A percentile compares a stretch with the other conserved stretches of the same genome.
Conservation (phyloP, 1,139 yeast genomes). For the Kodamaea sp. region DNA sequence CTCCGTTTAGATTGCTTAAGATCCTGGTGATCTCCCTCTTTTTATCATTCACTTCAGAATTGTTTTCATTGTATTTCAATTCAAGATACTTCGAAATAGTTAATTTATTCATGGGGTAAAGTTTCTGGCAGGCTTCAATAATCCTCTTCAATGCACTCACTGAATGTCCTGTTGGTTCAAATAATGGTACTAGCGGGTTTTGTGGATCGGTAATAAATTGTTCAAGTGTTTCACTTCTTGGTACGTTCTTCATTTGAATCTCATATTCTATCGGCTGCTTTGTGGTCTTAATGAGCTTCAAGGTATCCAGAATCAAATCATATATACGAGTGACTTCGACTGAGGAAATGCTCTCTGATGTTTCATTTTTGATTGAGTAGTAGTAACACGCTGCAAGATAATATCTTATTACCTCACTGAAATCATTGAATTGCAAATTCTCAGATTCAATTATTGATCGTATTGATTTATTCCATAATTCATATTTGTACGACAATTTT, state of each 20-base stretch:
- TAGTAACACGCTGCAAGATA: constrained; percentile 31
- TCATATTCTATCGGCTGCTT: constrained; percentile 2
- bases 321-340: constrained; percentile 33
- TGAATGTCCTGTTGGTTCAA: constrained; percentile 24
- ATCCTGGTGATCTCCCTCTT: constrained; percentile 30
- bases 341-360: constrained; percentile 19
- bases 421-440: constrained; percentile 14
- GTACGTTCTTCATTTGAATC: not conserved
- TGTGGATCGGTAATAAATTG: constrained; percentile 4
- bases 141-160: constrained; percentile 22
- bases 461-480: constrained; percentile 28
- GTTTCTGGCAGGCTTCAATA: constrained; percentile 40
- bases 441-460: constrained; percentile 17
- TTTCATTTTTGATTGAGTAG: constrained; percentile 10
- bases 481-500: constrained; percentile 17
- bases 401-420: constrained; percentile 17
- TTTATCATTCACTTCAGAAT: constrained; percentile 13
- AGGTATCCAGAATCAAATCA: constrained; percentile 30
- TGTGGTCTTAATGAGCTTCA: constrained; percentile 10
- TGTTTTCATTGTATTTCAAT: constrained; percentile 23
- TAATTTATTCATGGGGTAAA: constrained; percentile 44
- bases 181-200: constrained; percentile 20
- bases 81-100: constrained; percentile 37
- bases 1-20: constrained; percentile 31
- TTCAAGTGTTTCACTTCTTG: not conserved